Evolutionary conservation across 108 stramenopile species (phyloP), one percentile per base, ranked within the genome.

Genomic region (Cylindrotheca fusiformis): DNA sequence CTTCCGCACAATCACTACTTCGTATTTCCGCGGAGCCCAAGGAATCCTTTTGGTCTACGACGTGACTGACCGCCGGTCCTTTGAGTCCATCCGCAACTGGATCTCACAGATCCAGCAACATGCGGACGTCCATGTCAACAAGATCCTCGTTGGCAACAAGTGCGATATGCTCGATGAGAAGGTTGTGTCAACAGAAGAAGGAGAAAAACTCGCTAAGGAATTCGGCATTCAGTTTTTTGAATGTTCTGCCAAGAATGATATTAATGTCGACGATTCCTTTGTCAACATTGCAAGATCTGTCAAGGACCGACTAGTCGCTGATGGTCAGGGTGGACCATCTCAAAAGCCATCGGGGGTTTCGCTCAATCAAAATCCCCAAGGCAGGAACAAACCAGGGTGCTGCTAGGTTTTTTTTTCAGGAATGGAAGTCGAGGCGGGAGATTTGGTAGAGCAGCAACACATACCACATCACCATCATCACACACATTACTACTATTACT

Each of bases 41-140:
- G 98, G 99, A 29, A 97, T 99, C 41, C 73, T 99, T 55, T 83
- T 99, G 10, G 97, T 98, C 55, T 99, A 99, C 79, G 99, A 99
- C 73, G 97, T 99, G 1, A 97, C 99, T 33, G 97, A 99, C 77
- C 90, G 97, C 52, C 82, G 95, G 52, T 95, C 95, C 32, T 99
- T 99, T 76, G 93, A 98, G 59, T 86, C 83, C 65, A 95, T 99
- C 47, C 87, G 93, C 67, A 95, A 96, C 80, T 99, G 99, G 99
- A 95, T 99, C 53, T 84, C 81, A 4, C 96, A 99, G 71, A 98
- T 99, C 58, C 93, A 96, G 77, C 87, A 95, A 62, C 96, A 98
- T 65, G 97, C 97, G 4, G 96, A 95, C 50, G 91, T 92, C n/a
- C 88, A 97, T 58, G 95, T 95, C 48, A 94, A 91, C 81, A 97